Percentiles rank a stretch among this genome's conserved stretches.
Evolutionary conservation across 139 green algal genomes (phyloP).

Genomic region (Chlamydomonas sp.): DNA sequence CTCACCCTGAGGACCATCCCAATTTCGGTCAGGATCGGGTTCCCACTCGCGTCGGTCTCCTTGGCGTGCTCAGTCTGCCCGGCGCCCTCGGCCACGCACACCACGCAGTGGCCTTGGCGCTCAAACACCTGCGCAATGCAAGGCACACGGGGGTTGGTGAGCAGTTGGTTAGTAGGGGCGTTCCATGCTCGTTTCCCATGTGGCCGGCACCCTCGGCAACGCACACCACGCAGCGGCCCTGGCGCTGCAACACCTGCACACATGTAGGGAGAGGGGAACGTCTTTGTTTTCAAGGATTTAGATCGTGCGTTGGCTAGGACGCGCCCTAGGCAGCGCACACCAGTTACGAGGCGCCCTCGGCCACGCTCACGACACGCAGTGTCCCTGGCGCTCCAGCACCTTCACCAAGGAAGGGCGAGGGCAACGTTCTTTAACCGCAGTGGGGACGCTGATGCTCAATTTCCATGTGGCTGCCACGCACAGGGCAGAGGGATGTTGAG

Average conservation of each 20-base stretch:
- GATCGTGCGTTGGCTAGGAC: too few relatives aligned
- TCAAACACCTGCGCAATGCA: slow-evolving; percentile 10
- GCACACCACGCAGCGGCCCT: slow-evolving; percentile 39
- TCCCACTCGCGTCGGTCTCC: slow-evolving; percentile 49
- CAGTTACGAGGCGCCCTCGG: slow-evolving; percentile 67
- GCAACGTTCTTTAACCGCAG: too few relatives aligned
- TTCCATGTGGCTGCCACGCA: slow-evolving; percentile 60
- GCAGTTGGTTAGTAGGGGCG: too few relatives aligned
- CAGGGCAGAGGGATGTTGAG: too few relatives aligned
- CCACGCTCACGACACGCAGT: slow-evolving; percentile 54
- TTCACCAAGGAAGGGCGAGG: neutral
- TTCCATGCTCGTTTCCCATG: slow-evolving; percentile 21
- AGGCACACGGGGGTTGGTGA: too few relatives aligned
- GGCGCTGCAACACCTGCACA: slow-evolving; percentile 9
- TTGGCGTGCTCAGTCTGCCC: slow-evolving; percentile 42
- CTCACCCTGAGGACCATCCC: slow-evolving; percentile 61
- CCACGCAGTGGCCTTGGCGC: slow-evolving; percentile 23
- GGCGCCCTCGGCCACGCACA: slow-evolving; percentile 68
- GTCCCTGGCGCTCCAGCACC: slow-evolving; percentile 12
- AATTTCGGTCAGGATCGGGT: slow-evolving; percentile 67
- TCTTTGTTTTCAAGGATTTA: too few relatives aligned
- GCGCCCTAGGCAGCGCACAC: slow-evolving; percentile 68
- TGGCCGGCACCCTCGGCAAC: slow-evolving; percentile 73
- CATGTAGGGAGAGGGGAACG: too few relatives aligned
- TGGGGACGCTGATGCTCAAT: too few relatives aligned